phyloP scores from a whole-genome alignment of 768 basidiomycete species.

The Suillus subalutaceus region DNA sequence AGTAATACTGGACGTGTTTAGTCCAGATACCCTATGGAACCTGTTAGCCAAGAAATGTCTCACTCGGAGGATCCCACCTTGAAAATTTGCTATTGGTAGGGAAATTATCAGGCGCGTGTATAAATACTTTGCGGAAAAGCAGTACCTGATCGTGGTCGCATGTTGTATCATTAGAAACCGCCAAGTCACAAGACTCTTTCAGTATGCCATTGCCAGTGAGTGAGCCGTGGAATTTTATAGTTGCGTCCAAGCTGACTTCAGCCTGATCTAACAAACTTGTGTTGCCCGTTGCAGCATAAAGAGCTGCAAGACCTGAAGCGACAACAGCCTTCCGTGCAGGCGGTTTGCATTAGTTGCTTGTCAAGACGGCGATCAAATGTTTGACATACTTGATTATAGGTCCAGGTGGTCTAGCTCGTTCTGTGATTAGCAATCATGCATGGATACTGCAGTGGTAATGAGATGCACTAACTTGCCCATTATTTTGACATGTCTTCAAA shows the following conservation, averaged over 20 bases:
- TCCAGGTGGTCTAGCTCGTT: conserved; percentile 52
- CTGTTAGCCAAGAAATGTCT: conserved; percentile 1
- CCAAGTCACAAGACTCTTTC: conserved; percentile 56
- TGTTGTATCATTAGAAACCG: conserved; percentile 37
- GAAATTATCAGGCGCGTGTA: neutral
- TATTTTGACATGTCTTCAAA: conserved; percentile 30
- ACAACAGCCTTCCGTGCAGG: conserved; percentile 47
- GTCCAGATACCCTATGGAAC: conserved; percentile 46
- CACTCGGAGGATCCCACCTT: conserved; percentile 26
- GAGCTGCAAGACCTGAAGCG: conserved; percentile 53
- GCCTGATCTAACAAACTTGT: conserved; percentile 45
- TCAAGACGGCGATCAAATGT: neutral
- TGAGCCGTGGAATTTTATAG: conserved; percentile 32
- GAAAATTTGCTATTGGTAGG: conserved; percentile 25
- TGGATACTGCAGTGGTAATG: neutral
- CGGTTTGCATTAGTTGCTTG: neutral
- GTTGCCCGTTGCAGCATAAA: conserved; percentile 44
- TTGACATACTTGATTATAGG: conserved; percentile 54
- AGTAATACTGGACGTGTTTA: conserved; percentile 53
- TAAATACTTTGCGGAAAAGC: neutral
- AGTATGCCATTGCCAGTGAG: conserved; percentile 46
- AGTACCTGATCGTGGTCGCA: conserved; percentile 49
- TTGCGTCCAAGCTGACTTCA: conserved; percentile 56
- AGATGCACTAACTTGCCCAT: conserved; percentile 21
- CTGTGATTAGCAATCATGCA: neutral